These are phyloP conservation scores for Microcyclosporella mali DNA, from an alignment of 2,329 filamentous ascomycete species.

Conservation along the genomic window DNA sequence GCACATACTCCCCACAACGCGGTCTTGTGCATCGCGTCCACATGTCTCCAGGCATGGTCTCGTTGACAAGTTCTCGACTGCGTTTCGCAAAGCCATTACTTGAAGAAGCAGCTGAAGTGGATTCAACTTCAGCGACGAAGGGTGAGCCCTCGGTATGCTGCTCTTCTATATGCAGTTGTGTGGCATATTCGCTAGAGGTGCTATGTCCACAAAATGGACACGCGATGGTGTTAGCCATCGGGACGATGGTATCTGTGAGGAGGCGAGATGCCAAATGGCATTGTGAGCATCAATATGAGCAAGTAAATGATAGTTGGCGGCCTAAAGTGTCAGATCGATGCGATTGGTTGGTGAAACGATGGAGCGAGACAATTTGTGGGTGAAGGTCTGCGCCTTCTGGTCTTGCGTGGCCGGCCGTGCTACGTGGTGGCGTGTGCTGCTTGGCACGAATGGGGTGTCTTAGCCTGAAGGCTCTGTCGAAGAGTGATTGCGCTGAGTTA, in stretches of 20 bases:
- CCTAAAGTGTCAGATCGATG: background rate
- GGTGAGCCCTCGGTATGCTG: slow-evolving; percentile 28
- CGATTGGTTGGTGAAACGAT: background rate
- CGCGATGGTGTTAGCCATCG: slow-evolving; percentile 18
- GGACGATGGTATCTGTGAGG: slow-evolving; percentile 2
- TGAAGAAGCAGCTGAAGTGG: background rate
- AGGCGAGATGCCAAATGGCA: background rate
- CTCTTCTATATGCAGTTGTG: slow-evolving; percentile 31
- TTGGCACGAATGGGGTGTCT: too few species aligned
- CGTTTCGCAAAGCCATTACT: background rate
- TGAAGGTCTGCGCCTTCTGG: slow-evolving; percentile 1
- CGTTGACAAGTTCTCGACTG: slow-evolving; percentile 1
- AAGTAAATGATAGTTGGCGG: background rate
- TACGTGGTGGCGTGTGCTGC: too few species aligned
- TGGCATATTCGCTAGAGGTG: slow-evolving; percentile 20
- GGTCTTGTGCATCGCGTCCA: slow-evolving; percentile 38
- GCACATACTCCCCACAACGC: slow-evolving; percentile 40
- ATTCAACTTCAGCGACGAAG: slow-evolving; percentile 3
- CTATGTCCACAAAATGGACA: slow-evolving; percentile 29
- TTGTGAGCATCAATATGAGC: background rate
- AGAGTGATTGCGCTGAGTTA: too few species aligned
- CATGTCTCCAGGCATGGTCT: slow-evolving; percentile 14
- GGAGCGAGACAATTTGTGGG: background rate
- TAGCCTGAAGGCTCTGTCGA: too few species aligned
- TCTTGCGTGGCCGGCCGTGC: too few species aligned